Base-by-base conservation (phyloP, 352 stramenopile species). In the Pythium pectinolyticum region DNA sequence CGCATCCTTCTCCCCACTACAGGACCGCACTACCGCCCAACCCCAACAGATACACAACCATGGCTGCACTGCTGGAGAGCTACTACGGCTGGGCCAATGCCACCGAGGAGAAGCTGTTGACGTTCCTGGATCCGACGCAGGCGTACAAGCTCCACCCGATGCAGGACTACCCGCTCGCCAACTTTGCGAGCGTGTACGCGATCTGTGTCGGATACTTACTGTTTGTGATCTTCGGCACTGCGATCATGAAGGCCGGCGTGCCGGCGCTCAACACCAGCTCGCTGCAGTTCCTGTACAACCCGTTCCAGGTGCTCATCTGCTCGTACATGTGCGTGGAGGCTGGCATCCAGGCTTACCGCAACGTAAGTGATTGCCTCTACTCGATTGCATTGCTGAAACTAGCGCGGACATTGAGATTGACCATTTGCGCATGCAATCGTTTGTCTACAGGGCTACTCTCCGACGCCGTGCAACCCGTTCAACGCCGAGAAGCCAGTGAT, bases 271-370 rank as follows among this genome's bases (percentile, higher is more conserved):
- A 94, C 66, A 92, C 84, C 22, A 80, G 67, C 31, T 62, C 68
- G 17, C 73, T 98, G 61, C 96, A 98, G 73, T 98, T 99, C 72
- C 31, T 98, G 19, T 99, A 99, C 92, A 99, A 99, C 80, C 90
- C 97, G 43, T 88, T 97, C 15, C 95, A 99, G 75, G 96, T 99
- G 50, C 89, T 98, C 68, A 70, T 98, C 9, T 98, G 94, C 75
- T 93, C 94, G 31, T 99, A 98, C 85, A 98, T 98, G 94, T 98
- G 88, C 59, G 87, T 99, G 53, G 95, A 99, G 74, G 90, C 89
- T 20, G 77, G 75, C 27, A 86, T 98, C 46, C 74, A 98, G 50
- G 94, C 95, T 24, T 97, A 97, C 80, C 90, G 90, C 63, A 90
- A 96, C 69, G 76, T 80, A 73, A n/a, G n/a, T 43, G 80, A 43